Percentiles rank a stretch among this genome's conserved stretches.
Evolutionary conservation across 345 rosid species (phyloP).

Genomic region (Murraya koenigii): DNA sequence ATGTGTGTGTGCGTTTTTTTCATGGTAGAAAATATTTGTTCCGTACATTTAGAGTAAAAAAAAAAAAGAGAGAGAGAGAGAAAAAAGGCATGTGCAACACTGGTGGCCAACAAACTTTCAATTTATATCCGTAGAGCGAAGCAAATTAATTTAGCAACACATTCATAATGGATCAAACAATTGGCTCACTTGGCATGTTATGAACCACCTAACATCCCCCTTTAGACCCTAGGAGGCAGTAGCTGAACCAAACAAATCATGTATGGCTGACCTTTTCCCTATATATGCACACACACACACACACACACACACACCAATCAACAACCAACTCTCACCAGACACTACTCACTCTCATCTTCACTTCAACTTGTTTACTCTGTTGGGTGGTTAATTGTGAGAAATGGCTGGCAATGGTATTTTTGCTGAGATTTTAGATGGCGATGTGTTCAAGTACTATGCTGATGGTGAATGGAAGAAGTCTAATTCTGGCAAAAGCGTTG

Average conservation of each 20-base stretch:
- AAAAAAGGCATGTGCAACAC: too few relatives aligned
- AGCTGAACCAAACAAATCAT: conserved; percentile 2
- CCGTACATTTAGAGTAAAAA: too few relatives aligned
- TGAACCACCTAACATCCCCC: conserved; percentile 28
- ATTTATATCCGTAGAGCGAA: too few relatives aligned
- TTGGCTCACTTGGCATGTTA: conserved; percentile 24
- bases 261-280: conserved; percentile 39
- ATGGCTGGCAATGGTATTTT: conserved; percentile 87
- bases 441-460: conserved; percentile 73
- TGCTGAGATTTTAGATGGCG: conserved; percentile 80
- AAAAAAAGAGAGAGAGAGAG: too few relatives aligned
- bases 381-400: conserved; percentile 11
- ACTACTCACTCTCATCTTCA: conserved; percentile 2
- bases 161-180: too few relatives aligned
- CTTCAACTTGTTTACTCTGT: background rate
- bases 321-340: conserved; percentile 20
- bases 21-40: too few relatives aligned
- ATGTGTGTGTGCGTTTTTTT: too few relatives aligned
- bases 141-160: too few relatives aligned
- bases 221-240: background rate
- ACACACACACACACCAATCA: background rate
- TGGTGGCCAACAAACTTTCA: too few relatives aligned
- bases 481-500: conserved; percentile 71
- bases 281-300: background rate
- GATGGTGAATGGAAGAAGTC: conserved; percentile 90